phyloP scores from a whole-genome alignment of 2,329 filamentous ascomycete species.

The Phoma sp. region DNA sequence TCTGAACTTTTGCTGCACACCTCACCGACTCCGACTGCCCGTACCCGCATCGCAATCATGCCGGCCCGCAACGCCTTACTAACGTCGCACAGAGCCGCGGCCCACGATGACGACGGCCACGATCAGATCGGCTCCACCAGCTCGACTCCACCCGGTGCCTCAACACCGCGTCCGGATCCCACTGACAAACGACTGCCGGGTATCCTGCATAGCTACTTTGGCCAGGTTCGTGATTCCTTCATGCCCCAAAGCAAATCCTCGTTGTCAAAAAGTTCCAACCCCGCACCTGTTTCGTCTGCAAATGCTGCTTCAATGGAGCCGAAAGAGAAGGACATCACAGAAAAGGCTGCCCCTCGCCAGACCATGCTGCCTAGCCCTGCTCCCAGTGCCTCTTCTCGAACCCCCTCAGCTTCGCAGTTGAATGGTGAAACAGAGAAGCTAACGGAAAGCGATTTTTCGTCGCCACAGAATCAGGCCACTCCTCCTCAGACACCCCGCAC shows the following conservation, averaged over 20 bases:
- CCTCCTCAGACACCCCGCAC: constrained; percentile 89
- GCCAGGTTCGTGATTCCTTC: constrained; percentile 91
- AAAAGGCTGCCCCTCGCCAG: constrained; percentile 45
- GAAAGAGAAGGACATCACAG: constrained; percentile 29
- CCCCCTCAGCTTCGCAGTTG: constrained; percentile 64
- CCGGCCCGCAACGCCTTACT: constrained; percentile 44
- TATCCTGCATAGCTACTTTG: constrained; percentile 95
- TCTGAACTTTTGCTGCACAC: constrained; percentile 9
- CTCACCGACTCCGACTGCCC: constrained; percentile 1
- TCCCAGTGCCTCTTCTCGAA: constrained; percentile 55
- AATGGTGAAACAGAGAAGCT: constrained; percentile 80
- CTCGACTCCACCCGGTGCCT: constrained; percentile 87
- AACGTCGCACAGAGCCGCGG: constrained; percentile 51
- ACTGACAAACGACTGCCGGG: constrained; percentile 94
- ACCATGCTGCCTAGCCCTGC: constrained; percentile 61
- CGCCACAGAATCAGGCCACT: constrained; percentile 78
- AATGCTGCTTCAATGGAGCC: constrained; percentile 18
- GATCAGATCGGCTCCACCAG: constrained; percentile 81
- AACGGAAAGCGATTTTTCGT: constrained; percentile 75
- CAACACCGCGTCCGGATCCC: constrained; percentile 91
- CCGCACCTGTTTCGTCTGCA: constrained; percentile 37
- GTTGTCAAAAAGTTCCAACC: constrained; percentile 44
- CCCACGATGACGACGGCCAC: constrained; percentile 74
- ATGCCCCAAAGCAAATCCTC: constrained; percentile 50
- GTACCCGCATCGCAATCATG: constrained; percentile 28